phyloP scores from a whole-genome alignment of 495 filamentous ascomycete species.

The Tuber aestivum region DNA sequence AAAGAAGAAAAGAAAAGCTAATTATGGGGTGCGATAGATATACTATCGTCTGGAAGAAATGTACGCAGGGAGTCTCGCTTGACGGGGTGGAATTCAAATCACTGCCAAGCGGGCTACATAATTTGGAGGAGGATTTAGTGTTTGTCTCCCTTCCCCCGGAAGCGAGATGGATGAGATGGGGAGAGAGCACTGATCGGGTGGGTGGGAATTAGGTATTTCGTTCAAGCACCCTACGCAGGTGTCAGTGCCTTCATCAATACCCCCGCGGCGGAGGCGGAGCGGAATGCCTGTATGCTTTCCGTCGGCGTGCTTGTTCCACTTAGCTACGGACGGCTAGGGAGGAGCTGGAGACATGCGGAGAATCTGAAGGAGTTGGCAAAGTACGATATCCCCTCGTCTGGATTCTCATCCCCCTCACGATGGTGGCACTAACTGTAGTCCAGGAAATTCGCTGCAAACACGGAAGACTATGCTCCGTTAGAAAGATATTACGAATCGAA shows the following conservation, averaged over 20 bases:
- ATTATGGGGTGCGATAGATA: slow-evolving; percentile 49
- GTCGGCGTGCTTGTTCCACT: slow-evolving; percentile 83
- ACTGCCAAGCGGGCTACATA: slow-evolving; percentile 86
- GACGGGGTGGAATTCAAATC: slow-evolving; percentile 94
- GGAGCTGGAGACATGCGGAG: slow-evolving; percentile 81
- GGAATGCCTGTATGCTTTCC: slow-evolving; percentile 87
- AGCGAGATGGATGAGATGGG: background rate
- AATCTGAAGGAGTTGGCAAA: slow-evolving; percentile 66
- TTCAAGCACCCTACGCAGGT: slow-evolving; percentile 74
- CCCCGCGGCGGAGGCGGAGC: slow-evolving; percentile 64
- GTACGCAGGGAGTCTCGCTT: slow-evolving; percentile 67
- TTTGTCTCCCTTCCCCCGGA: slow-evolving; percentile 42
- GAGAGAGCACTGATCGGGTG: background rate
- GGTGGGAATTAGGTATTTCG: slow-evolving; percentile 61
- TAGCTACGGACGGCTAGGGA: slow-evolving; percentile 77
- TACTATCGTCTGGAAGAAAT: slow-evolving; percentile 79
- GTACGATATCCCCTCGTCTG: slow-evolving; percentile 44
- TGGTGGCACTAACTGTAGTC: slow-evolving; percentile 1
- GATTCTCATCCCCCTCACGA: slow-evolving; percentile 41
- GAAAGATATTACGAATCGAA: slow-evolving; percentile 75
- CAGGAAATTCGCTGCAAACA: slow-evolving; percentile 53
- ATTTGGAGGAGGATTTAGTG: slow-evolving; percentile 80
- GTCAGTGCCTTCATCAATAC: slow-evolving; percentile 87
- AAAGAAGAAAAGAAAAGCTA: background rate
- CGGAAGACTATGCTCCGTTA: slow-evolving; percentile 55